Evolutionary conservation across 768 basidiomycete species (phyloP).

Genomic region (Lentinula boryana): DNA sequence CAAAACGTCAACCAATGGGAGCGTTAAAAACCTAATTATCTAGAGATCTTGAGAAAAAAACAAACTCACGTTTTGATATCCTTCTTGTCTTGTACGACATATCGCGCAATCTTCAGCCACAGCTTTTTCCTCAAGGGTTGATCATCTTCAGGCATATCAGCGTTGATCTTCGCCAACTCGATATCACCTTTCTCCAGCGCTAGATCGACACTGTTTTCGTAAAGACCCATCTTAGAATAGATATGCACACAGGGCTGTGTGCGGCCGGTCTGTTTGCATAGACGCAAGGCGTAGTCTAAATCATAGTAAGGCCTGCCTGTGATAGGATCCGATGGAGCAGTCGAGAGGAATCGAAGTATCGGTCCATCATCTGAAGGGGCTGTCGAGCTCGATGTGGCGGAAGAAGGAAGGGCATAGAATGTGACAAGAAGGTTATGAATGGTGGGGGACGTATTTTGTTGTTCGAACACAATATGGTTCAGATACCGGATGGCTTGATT

Average conservation of each 20-base stretch:
- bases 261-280: slow-evolving; percentile 79
- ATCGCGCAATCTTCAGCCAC: slow-evolving; percentile 98
- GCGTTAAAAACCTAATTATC: not conserved
- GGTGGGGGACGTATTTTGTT: slow-evolving; percentile 73
- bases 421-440: slow-evolving; percentile 94
- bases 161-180: slow-evolving; percentile 91
- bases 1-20: not conserved
- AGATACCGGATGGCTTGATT: slow-evolving; percentile 92
- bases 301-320: slow-evolving; percentile 91
- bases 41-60: not conserved
- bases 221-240: slow-evolving; percentile 96
- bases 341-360: slow-evolving; percentile 75
- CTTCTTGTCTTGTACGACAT: slow-evolving; percentile 96
- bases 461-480: slow-evolving; percentile 76
- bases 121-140: slow-evolving; percentile 82
- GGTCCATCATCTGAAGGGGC: slow-evolving; percentile 61
- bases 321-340: slow-evolving; percentile 75
- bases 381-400: slow-evolving; percentile 26
- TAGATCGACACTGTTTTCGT: slow-evolving; percentile 93
- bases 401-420: slow-evolving; percentile 60
- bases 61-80: slow-evolving; percentile 91
- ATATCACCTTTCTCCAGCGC: slow-evolving; percentile 92
- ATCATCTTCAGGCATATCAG: slow-evolving; percentile 92
- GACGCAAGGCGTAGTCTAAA: slow-evolving; percentile 89
- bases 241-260: slow-evolving; percentile 93